A percentile compares a stretch with the other conserved stretches of the same genome.
Evolutionary conservation across 352 stramenopile species (phyloP).

Genomic region (Pythium aphanidermatum): DNA sequence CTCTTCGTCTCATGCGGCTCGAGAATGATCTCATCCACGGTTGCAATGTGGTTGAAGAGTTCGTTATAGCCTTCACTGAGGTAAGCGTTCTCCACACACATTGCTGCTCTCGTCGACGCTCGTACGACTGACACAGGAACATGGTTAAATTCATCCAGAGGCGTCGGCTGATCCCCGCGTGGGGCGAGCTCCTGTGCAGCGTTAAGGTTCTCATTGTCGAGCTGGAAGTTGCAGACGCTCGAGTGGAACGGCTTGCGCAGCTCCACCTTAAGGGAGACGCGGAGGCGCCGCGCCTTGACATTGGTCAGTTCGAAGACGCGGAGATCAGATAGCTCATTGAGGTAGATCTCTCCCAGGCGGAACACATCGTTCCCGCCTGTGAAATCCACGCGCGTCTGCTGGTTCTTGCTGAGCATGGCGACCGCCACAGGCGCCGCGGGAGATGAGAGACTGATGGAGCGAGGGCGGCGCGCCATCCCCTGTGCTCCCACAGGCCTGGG

Average conservation of each 20-base stretch:
- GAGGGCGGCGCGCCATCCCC: slow-evolving; percentile 2
- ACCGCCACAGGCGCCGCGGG: slow-evolving; percentile 32
- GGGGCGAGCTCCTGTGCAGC: slow-evolving; percentile 31
- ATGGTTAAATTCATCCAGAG: slow-evolving; percentile 68
- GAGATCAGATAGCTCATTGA: slow-evolving; percentile 83
- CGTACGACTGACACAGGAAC: slow-evolving; percentile 65
- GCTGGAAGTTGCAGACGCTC: slow-evolving; percentile 76
- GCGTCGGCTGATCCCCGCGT: slow-evolving; percentile 1
- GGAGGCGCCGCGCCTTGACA: slow-evolving; percentile 36
- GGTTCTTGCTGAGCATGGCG: slow-evolving; percentile 60
- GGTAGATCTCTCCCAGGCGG: slow-evolving; percentile 74
- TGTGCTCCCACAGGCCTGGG: background rate
- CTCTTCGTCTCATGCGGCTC: slow-evolving; percentile 61
- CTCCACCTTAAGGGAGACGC: slow-evolving; percentile 63
- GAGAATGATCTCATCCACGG: slow-evolving; percentile 52
- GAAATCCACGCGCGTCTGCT: slow-evolving; percentile 43
- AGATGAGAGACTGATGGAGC: slow-evolving; percentile 21
- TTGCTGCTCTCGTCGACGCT: slow-evolving; percentile 54
- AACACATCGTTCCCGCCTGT: slow-evolving; percentile 49
- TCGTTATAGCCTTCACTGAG: slow-evolving; percentile 86
- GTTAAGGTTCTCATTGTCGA: slow-evolving; percentile 84
- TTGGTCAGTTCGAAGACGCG: slow-evolving; percentile 80
- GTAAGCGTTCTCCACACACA: slow-evolving; percentile 75
- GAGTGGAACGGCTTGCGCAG: slow-evolving; percentile 77
- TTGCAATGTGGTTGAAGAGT: slow-evolving; percentile 84